Evolutionary conservation across 2,329 filamentous ascomycete species (phyloP).

Genomic region (Penicillium digitatum): DNA sequence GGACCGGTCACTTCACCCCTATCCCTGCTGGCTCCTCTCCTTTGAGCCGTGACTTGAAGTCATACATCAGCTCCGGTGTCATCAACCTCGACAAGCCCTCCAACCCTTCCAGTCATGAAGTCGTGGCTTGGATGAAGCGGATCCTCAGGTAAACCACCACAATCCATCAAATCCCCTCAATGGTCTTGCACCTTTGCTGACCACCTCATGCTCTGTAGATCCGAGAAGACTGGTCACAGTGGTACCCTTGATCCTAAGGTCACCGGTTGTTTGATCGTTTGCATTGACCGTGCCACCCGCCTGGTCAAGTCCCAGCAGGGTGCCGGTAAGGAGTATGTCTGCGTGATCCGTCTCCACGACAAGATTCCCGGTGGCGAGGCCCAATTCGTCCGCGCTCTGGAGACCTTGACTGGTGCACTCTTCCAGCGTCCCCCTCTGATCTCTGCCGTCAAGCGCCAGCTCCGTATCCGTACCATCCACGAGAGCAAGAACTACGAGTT

Average conservation of each 20-base stretch:
- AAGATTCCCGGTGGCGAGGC: slow-evolving; percentile 89
- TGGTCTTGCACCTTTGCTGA: slow-evolving; percentile 15
- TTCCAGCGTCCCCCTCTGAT: slow-evolving; percentile 97
- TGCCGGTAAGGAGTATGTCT: slow-evolving; percentile 98
- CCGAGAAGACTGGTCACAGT: slow-evolving; percentile 96
- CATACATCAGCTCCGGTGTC: slow-evolving; percentile 93
- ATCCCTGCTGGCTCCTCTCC: slow-evolving; percentile 91
- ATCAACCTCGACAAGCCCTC: slow-evolving; percentile 98
- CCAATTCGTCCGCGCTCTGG: slow-evolving; percentile 87
- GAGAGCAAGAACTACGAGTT: slow-evolving; percentile 96
- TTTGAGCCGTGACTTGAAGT: slow-evolving; percentile 90
- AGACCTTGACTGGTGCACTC: slow-evolving; percentile 91
- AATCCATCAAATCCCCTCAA: background rate
- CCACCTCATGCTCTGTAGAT: slow-evolving; percentile 46
- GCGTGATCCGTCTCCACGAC: slow-evolving; percentile 90
- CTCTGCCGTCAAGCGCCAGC: slow-evolving; percentile 96
- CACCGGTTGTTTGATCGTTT: slow-evolving; percentile 90
- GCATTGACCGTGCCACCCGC: slow-evolving; percentile 92
- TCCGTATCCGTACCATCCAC: slow-evolving; percentile 96
- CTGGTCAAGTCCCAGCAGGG: slow-evolving; percentile 99
- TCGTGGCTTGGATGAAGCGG: slow-evolving; percentile 98
- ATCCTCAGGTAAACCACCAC: slow-evolving; percentile 67
- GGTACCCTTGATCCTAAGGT: slow-evolving; percentile 98
- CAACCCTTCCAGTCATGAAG: slow-evolving; percentile 96
- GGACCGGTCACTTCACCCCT: slow-evolving; percentile 94